Evolutionary conservation across 2,329 filamentous ascomycete genomes (phyloP).

Genomic region (Ustilaginoidea virens): DNA sequence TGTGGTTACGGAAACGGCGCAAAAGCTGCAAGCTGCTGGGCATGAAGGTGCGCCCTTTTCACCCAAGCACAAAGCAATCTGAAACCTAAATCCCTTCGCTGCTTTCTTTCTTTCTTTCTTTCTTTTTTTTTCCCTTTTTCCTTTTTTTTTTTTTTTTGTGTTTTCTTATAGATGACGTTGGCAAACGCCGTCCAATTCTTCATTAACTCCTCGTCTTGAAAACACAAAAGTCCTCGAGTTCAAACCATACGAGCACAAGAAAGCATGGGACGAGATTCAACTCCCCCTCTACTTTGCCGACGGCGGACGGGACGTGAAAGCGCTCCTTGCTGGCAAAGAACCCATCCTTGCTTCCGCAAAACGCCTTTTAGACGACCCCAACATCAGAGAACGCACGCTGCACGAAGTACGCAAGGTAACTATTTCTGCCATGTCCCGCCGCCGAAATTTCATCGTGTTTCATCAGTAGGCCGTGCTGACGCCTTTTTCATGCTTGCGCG

Average conservation of each 20-base stretch:
- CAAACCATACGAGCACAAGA: conserved; percentile 5
- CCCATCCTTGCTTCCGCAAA: conserved; percentile 41
- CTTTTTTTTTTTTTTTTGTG: not conserved
- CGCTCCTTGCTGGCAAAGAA: conserved; percentile 38
- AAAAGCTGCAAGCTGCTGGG: conserved; percentile 29
- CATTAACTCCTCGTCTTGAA: too few species aligned
- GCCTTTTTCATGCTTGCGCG: too few species aligned
- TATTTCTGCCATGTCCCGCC: too few species aligned
- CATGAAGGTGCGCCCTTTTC: conserved; percentile 28
- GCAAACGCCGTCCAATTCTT: too few species aligned
- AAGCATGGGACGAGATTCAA: conserved; percentile 18
- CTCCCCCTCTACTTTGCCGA: conserved; percentile 40
- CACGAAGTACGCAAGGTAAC: conserved; percentile 23
- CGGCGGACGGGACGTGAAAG: conserved; percentile 36
- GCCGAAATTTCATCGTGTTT: too few species aligned
- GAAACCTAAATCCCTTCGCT: too few species aligned
- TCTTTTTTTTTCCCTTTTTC: too few species aligned
- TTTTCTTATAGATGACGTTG: too few species aligned
- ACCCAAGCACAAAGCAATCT: too few species aligned
- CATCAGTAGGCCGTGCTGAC: too few species aligned
- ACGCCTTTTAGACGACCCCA: conserved; percentile 21
- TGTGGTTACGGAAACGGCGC: conserved; percentile 37
- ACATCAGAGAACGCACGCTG: conserved; percentile 36
- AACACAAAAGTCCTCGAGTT: conserved; percentile 5
- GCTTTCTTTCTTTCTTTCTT: too few species aligned